phyloP scores from a whole-genome alignment of 1,284 basidiomycete genomes.

The Malassezia pachydermatis region DNA sequence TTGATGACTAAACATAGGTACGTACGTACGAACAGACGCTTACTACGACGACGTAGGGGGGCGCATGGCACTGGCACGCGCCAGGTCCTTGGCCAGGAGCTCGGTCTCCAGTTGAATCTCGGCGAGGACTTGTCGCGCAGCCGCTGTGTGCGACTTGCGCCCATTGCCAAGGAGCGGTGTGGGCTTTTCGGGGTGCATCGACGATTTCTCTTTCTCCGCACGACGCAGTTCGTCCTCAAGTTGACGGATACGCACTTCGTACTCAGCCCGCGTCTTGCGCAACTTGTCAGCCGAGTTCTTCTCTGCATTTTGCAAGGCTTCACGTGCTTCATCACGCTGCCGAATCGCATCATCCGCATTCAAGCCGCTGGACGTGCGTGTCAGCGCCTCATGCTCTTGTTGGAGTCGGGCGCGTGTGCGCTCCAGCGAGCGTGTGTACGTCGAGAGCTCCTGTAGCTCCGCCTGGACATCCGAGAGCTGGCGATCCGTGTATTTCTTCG shows the following conservation, averaged over 20 bases:
- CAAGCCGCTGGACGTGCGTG: constrained; percentile 52
- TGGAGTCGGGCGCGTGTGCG: constrained; percentile 66
- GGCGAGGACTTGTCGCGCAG: constrained; percentile 55
- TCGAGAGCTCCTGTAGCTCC: constrained; percentile 63
- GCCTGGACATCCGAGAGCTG: constrained; percentile 72
- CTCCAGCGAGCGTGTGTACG: constrained; percentile 72
- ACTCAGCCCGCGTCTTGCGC: constrained; percentile 59
- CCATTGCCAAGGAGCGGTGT: constrained; percentile 31
- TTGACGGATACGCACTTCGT: constrained; percentile 58
- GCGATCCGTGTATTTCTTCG: constrained; percentile 86
- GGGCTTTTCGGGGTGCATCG: constrained; percentile 51
- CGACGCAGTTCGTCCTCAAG: constrained; percentile 56
- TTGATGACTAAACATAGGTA: too few relatives aligned
- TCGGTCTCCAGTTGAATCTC: constrained; percentile 55
- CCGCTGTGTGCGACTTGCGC: constrained; percentile 55
- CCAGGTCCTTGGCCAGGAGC: constrained; percentile 40
- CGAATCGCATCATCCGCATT: constrained; percentile 26
- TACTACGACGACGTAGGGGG: too few relatives aligned
- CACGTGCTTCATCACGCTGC: constrained; percentile 48
- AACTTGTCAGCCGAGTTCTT: constrained; percentile 62
- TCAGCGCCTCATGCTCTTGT: constrained; percentile 74
- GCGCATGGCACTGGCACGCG: constrained; percentile 35
- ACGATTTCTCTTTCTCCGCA: constrained; percentile 51
- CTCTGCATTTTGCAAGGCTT: constrained; percentile 57
- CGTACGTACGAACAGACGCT: too few relatives aligned